phyloP scores from a whole-genome alignment of 2,329 filamentous ascomycete species.

The Amphichorda felina region DNA sequence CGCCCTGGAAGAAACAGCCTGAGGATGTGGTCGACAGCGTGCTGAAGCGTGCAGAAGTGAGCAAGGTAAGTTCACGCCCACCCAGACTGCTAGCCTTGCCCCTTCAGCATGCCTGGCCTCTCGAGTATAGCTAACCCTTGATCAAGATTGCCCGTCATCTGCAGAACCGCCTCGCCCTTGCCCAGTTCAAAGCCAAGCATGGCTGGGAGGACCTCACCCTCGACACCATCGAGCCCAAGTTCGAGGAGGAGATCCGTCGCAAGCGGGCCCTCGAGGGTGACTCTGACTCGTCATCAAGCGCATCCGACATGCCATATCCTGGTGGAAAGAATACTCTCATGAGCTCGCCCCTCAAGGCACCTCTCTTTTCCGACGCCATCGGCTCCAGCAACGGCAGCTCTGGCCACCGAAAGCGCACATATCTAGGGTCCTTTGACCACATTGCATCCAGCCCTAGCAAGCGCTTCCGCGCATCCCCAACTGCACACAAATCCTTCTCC shows the following conservation, averaged over 20 bases:
- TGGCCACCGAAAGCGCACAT: slow-evolving; percentile 53
- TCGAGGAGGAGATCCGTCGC: slow-evolving; percentile 67
- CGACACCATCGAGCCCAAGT: slow-evolving; percentile 72
- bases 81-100: not conserved
- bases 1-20: slow-evolving; percentile 50
- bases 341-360: slow-evolving; percentile 74
- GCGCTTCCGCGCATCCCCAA: slow-evolving; percentile 55
- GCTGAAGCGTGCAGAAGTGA: slow-evolving; percentile 61
- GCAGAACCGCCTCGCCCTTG: slow-evolving; percentile 86
- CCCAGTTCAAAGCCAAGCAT: slow-evolving; percentile 94
- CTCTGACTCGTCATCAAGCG: slow-evolving; percentile 77
- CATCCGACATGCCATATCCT: slow-evolving; percentile 61
- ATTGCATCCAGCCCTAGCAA: slow-evolving; percentile 46
- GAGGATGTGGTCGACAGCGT: slow-evolving; percentile 57
- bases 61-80: slow-evolving; percentile 45
- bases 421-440: slow-evolving; percentile 44
- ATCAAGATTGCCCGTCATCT: slow-evolving; percentile 86
- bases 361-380: slow-evolving; percentile 76
- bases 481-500: slow-evolving; percentile 44
- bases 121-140: slow-evolving; percentile 1
- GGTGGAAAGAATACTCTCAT: slow-evolving; percentile 52
- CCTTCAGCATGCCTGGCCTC: not conserved
- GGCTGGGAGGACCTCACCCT: slow-evolving; percentile 87
- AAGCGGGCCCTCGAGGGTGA: slow-evolving; percentile 56
- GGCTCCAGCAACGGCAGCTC: slow-evolving; percentile 57